These are phyloP conservation scores for Desmodesmus armatus DNA, from an alignment of 139 green algal species.

Conservation along the genomic window DNA sequence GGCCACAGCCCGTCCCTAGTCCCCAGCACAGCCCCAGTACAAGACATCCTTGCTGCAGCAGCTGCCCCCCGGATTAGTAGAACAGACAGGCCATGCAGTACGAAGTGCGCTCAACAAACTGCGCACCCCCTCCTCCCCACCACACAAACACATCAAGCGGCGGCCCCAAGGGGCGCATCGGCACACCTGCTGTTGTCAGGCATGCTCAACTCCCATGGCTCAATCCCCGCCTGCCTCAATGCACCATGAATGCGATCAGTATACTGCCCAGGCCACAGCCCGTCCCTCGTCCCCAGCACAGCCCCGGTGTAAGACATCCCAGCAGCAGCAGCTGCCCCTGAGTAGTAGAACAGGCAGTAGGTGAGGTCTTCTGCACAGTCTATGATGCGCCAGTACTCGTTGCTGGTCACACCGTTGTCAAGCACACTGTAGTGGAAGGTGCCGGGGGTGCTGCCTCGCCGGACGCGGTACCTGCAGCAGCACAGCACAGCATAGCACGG, in stretches of 20 bases:
- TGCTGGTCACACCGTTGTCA: slow-evolving; percentile 83
- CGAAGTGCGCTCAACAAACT: neutral
- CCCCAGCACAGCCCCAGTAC: slow-evolving; percentile 49
- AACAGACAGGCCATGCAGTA: neutral
- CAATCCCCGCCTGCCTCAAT: slow-evolving; percentile 74
- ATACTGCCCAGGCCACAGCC: slow-evolving; percentile 49
- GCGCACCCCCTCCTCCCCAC: too few species aligned
- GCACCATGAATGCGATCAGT: slow-evolving; percentile 58
- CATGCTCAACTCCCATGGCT: slow-evolving; percentile 87
- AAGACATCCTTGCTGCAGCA: slow-evolving; percentile 58
- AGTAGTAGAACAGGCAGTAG: slow-evolving; percentile 89
- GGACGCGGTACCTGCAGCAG: slow-evolving; percentile 87
- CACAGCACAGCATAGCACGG: slow-evolving; percentile 88
- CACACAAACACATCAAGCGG: neutral
- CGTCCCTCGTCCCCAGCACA: slow-evolving; percentile 71
- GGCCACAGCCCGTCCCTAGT: too few species aligned
- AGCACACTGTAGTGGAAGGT: slow-evolving; percentile 85
- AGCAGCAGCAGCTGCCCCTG: slow-evolving; percentile 68
- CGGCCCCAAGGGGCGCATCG: neutral
- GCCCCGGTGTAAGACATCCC: slow-evolving; percentile 70
- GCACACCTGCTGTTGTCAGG: slow-evolving; percentile 80
- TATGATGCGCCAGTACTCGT: slow-evolving; percentile 88
- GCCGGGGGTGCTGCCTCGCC: slow-evolving; percentile 65
- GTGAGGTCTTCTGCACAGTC: slow-evolving; percentile 85
- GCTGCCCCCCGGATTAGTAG: neutral